These are phyloP conservation scores for Ustilago hordei DNA, from an alignment of 1,284 basidiomycete species.

Conservation along the genomic window DNA sequence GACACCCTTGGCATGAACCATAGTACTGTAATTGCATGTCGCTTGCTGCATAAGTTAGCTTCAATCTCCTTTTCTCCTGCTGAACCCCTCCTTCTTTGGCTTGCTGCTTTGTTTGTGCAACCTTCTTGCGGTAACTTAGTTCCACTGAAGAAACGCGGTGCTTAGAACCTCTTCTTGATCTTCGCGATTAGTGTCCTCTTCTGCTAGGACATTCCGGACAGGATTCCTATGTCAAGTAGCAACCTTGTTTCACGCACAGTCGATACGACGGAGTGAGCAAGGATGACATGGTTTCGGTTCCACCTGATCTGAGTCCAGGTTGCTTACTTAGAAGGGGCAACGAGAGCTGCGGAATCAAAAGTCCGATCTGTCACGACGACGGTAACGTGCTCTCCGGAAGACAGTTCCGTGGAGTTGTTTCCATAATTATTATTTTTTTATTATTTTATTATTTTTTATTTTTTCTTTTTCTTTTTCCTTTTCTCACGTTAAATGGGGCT, in stretches of 20 bases:
- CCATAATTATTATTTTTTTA: background rate
- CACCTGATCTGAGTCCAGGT: background rate
- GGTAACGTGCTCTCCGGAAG: background rate
- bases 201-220: background rate
- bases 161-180: background rate
- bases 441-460: background rate
- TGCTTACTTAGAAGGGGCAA: background rate
- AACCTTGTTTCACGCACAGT: too few species aligned
- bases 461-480: slow-evolving; percentile 3
- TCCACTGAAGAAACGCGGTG: background rate
- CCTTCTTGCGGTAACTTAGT: background rate
- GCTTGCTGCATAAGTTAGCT: background rate
- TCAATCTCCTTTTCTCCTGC: slow-evolving; percentile 7
- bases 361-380: background rate
- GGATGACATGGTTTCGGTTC: background rate
- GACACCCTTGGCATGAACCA: background rate
- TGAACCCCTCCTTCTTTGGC: background rate
- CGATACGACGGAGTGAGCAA: too few species aligned
- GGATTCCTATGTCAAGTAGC: background rate
- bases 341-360: background rate
- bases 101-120: background rate
- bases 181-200: background rate
- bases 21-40: background rate
- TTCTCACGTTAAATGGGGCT: background rate
- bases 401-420: slow-evolving; percentile 21